phyloP scores from a whole-genome alignment of 2,329 filamentous ascomycete genomes.

The Monascus ruber region DNA sequence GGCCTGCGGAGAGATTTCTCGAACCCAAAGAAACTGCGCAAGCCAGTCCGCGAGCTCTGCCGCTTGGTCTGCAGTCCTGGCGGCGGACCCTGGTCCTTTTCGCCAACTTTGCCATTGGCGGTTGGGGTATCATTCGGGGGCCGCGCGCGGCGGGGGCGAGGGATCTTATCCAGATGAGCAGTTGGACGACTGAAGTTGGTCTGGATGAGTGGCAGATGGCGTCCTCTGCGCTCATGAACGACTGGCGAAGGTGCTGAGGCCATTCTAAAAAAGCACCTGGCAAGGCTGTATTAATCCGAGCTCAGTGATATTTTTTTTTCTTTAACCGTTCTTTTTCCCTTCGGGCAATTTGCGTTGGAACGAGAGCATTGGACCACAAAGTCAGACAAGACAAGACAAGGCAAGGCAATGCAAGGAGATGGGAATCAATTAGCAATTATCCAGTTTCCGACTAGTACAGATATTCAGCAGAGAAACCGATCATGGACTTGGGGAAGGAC shows the following conservation, averaged over 20 bases:
- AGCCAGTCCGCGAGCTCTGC: slow-evolving; percentile 25
- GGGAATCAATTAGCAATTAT: no score
- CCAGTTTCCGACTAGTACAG: no score
- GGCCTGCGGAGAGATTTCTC: slow-evolving; percentile 21
- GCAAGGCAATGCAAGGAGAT: no score
- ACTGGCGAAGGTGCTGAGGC: slow-evolving; percentile 11
- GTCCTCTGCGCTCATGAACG: slow-evolving; percentile 27
- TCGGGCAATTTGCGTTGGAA: no score
- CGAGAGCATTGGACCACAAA: no score
- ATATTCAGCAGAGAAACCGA: no score
- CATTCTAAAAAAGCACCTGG: background rate
- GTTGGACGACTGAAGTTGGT: slow-evolving; percentile 25
- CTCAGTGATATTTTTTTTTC: no score
- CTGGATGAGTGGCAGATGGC: slow-evolving; percentile 24
- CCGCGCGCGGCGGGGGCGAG: slow-evolving; percentile 20
- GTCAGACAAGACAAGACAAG: no score
- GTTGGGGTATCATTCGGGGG: slow-evolving; percentile 16
- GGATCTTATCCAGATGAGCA: slow-evolving; percentile 7
- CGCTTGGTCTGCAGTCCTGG: slow-evolving; percentile 11
- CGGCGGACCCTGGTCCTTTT: slow-evolving; percentile 13
- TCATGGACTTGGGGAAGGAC: no score
- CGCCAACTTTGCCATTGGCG: slow-evolving; percentile 13
- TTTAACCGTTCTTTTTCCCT: no score
- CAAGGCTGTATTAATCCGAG: no score
- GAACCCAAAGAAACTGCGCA: slow-evolving; percentile 26